These are phyloP conservation scores for Nasturtium officinale DNA, from an alignment of 345 rosid genomes.

Conservation along the genomic window DNA sequence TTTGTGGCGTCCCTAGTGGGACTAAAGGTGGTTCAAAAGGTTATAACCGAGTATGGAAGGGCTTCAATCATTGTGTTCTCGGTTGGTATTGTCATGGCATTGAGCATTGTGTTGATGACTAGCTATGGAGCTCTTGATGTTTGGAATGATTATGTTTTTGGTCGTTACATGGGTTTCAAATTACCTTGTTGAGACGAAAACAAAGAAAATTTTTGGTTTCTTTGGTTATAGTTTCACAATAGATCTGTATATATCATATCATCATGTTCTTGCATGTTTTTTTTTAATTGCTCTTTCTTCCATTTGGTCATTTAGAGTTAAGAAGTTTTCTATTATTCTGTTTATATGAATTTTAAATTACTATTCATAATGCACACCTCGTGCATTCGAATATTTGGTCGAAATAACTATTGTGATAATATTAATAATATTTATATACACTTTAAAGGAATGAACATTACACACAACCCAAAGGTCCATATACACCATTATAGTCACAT, in stretches of 20 bases:
- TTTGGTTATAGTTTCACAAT: conserved; percentile 23
- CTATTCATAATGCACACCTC: conserved; percentile 43
- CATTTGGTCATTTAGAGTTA: conserved; percentile 8
- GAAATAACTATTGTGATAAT: no score
- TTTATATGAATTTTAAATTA: conserved; percentile 12
- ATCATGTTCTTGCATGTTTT: conserved; percentile 11
- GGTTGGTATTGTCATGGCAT: conserved; percentile 73
- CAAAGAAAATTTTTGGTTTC: conserved; percentile 24
- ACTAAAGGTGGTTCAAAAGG: conserved; percentile 64
- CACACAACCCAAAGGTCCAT: no score
- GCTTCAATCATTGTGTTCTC: conserved; percentile 89
- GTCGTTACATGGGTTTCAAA: conserved; percentile 75
- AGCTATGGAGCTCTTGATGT: conserved; percentile 67
- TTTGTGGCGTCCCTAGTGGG: conserved; percentile 73
- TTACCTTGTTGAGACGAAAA: conserved; percentile 55
- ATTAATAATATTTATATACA: no score
- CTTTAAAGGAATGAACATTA: no score
- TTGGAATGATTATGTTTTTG: conserved; percentile 64
- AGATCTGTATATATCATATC: conserved; percentile 19
- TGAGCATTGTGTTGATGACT: conserved; percentile 74
- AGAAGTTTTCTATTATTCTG: not conserved
- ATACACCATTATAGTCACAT: no score
- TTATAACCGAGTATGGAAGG: conserved; percentile 60
- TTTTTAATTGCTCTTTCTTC: conserved; percentile 13
- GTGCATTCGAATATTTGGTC: conserved; percentile 44